Evolutionary conservation across 495 filamentous ascomycete species (phyloP).

Genomic region (Jackrogersella multiformis): DNA sequence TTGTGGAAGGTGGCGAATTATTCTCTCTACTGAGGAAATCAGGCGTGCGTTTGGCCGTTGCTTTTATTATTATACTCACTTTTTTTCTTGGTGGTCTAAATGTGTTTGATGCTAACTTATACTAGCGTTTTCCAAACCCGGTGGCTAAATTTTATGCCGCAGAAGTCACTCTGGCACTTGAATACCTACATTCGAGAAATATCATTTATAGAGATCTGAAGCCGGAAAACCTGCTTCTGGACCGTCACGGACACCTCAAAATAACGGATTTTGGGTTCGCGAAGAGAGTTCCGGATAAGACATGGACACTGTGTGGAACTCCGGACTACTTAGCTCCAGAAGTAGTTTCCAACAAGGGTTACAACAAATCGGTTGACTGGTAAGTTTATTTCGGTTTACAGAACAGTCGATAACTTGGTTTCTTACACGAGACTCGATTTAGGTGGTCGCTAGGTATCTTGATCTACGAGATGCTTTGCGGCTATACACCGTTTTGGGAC

Average conservation of each 20-base stretch:
- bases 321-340: conserved; percentile 99
- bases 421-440: conserved; percentile 17
- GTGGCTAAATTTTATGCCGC: conserved; percentile 99
- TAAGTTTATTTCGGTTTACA: conserved; percentile 60
- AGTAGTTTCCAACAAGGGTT: conserved; percentile 96
- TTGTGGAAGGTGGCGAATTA: conserved; percentile 98
- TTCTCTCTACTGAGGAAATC: conserved; percentile 96
- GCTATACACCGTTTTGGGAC: conserved; percentile 99
- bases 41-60: conserved; percentile 81
- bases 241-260: conserved; percentile 96
- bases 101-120: conserved; percentile 8
- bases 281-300: conserved; percentile 98
- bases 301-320: conserved; percentile 97
- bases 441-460: conserved; percentile 99
- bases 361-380: conserved; percentile 99
- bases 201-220: conserved; percentile 99
- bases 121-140: conserved; percentile 96
- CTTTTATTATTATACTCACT: too few relatives aligned
- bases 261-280: conserved; percentile 99
- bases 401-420: conserved; percentile 1
- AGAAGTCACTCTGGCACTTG: conserved; percentile 92
- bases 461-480: conserved; percentile 99
- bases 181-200: conserved; percentile 93
- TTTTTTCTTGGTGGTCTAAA: neutral
- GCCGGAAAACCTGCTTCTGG: conserved; percentile 93